These are phyloP conservation scores for Monilinia polystroma DNA, from an alignment of 2,329 filamentous ascomycete species.

Conservation along the genomic window DNA sequence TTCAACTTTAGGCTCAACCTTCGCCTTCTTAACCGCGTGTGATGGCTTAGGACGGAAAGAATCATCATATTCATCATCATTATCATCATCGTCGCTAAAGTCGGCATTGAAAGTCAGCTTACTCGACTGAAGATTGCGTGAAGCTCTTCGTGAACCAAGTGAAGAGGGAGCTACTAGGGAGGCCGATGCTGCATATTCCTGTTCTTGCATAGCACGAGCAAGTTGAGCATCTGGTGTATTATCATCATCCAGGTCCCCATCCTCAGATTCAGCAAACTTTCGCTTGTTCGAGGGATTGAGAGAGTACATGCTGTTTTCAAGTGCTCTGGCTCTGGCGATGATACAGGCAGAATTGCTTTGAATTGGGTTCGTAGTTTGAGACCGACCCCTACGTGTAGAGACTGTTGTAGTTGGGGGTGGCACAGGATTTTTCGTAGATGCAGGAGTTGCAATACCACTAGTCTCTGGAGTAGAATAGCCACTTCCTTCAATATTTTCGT, in stretches of 20 bases:
- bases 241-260: constrained; percentile 43
- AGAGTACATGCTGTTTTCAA: constrained; percentile 52
- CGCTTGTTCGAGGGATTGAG: constrained; percentile 45
- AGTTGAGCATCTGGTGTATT: constrained; percentile 50
- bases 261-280: constrained; percentile 48
- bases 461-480: constrained; percentile 63
- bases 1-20: constrained; percentile 36
- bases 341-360: constrained; percentile 38
- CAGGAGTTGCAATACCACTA: constrained; percentile 54
- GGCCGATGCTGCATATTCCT: constrained; percentile 46
- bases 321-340: constrained; percentile 47
- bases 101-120: constrained; percentile 25
- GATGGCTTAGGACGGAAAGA: constrained; percentile 17
- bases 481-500: constrained; percentile 45
- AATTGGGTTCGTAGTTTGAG: constrained; percentile 22
- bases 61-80: neutral
- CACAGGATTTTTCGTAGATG: constrained; percentile 38
- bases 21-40: constrained; percentile 27
- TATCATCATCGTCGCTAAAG: constrained; percentile 22
- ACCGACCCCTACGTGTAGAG: constrained; percentile 34
- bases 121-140: constrained; percentile 28
- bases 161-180: constrained; percentile 41
- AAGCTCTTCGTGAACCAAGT: constrained; percentile 22
- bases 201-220: constrained; percentile 56
- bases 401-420: constrained; percentile 25